Evolutionary conservation across 75 land plant genomes (phyloP).

Genomic region (Selaginella moellendorffii): DNA sequence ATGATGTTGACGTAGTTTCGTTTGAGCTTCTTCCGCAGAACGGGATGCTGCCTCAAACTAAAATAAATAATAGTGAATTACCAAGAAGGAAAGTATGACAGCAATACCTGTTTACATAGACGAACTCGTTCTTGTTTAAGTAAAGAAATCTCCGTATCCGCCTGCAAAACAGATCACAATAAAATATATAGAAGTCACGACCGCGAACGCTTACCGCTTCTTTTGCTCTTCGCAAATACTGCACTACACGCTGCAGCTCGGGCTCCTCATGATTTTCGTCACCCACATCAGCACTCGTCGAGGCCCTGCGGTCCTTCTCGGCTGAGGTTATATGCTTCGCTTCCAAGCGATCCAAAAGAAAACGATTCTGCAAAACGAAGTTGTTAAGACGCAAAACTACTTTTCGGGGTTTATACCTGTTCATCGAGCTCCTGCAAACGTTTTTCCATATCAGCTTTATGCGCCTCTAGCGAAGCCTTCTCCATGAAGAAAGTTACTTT

Average conservation of each 20-base stretch:
- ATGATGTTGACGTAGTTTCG: slow-evolving; percentile 51
- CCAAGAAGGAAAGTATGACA: too few relatives aligned
- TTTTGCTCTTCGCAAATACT: slow-evolving; percentile 70
- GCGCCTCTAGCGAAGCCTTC: slow-evolving; percentile 31
- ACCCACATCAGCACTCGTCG: slow-evolving; percentile 13
- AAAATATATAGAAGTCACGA: too few relatives aligned
- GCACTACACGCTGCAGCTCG: slow-evolving; percentile 70
- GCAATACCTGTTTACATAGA: slow-evolving; percentile 76
- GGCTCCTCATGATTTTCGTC: slow-evolving; percentile 32
- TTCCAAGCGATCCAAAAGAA: slow-evolving; percentile 59
- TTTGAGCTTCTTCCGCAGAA: slow-evolving; percentile 60
- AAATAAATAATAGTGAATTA: too few relatives aligned
- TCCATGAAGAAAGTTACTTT: slow-evolving; percentile 52
- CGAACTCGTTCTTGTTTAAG: slow-evolving; percentile 75
- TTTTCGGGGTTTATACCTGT: slow-evolving; percentile 48
- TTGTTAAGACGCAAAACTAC: neutral
- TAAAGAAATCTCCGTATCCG: slow-evolving; percentile 73
- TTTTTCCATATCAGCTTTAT: slow-evolving; percentile 40
- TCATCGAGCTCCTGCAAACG: slow-evolving; percentile 64
- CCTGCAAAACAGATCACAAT: slow-evolving; percentile 28
- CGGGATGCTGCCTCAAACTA: slow-evolving; percentile 70
- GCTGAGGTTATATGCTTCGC: slow-evolving; percentile 59
- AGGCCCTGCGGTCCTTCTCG: slow-evolving; percentile 38
- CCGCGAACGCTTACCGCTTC: slow-evolving; percentile 85
- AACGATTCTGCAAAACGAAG: slow-evolving; percentile 69